Conservation (phyloP, 2,329 filamentous ascomycete species). For the Xylariales sp. region DNA sequence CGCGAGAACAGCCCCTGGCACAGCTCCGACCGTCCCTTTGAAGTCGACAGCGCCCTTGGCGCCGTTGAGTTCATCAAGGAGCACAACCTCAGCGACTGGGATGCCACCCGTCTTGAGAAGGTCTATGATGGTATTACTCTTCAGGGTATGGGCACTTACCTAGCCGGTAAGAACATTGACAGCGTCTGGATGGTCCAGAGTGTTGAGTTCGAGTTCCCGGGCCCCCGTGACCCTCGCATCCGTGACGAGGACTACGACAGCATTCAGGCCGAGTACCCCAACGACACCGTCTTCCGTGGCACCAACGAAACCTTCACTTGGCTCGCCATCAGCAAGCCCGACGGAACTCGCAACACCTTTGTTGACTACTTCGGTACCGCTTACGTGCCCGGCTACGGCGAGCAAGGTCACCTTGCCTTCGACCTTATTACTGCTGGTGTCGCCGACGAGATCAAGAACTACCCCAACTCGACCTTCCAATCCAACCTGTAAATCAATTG, state of each 20-base stretch:
- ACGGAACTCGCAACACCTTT: conserved; percentile 29
- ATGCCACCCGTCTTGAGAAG: conserved; percentile 19
- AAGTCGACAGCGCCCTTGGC: conserved; percentile 33
- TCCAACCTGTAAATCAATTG: conserved; percentile 15
- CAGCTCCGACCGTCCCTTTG: conserved; percentile 26
- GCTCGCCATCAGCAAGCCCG: conserved; percentile 33
- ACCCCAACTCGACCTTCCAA: conserved; percentile 19
- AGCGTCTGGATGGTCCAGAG: conserved; percentile 33
- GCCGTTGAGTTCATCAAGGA: conserved; percentile 27
- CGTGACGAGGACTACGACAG: conserved; percentile 25
- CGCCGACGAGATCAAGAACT: not conserved
- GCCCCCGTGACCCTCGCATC: conserved; percentile 31
- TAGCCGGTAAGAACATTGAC: conserved; percentile 33
- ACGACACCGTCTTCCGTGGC: conserved; percentile 37
- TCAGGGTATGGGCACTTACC: conserved; percentile 28
- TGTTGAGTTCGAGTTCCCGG: conserved; percentile 36
- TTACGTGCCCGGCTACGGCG: conserved; percentile 22
- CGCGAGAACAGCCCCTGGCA: conserved; percentile 31
- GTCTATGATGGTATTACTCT: conserved; percentile 33
- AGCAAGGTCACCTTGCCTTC: not conserved
- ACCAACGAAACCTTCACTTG: conserved; percentile 39
- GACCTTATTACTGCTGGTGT: conserved; percentile 7
- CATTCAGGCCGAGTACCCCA: conserved; percentile 33
- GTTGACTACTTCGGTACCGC: conserved; percentile 27
- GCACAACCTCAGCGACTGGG: conserved; percentile 19